These are phyloP conservation scores for Ascochyta lentis DNA, from an alignment of 2,329 filamentous ascomycete genomes.

Conservation along the genomic window DNA sequence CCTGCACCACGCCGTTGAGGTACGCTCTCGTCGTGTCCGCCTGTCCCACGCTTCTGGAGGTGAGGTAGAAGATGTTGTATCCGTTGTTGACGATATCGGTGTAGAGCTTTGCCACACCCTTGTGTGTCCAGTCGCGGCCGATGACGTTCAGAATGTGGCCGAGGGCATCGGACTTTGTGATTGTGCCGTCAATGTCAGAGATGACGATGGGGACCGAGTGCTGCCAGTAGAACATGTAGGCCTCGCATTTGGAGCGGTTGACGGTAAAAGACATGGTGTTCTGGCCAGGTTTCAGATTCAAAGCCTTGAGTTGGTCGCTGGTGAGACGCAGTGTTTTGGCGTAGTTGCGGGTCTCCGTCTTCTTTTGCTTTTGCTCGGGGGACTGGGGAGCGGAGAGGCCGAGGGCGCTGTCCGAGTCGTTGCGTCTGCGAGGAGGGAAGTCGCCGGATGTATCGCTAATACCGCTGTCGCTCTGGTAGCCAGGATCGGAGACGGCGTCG, in stretches of 20 bases:
- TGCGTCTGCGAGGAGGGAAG: slow-evolving; percentile 62
- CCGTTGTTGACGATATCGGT: slow-evolving; percentile 94
- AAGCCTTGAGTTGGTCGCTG: slow-evolving; percentile 88
- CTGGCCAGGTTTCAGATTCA: slow-evolving; percentile 81
- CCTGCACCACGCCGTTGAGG: slow-evolving; percentile 86
- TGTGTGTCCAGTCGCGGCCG: slow-evolving; percentile 96
- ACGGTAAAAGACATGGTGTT: slow-evolving; percentile 97
- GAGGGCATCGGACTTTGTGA: slow-evolving; percentile 94
- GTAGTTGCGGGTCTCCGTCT: slow-evolving; percentile 82
- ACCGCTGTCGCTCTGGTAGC: slow-evolving; percentile 89
- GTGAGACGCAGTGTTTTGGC: slow-evolving; percentile 95
- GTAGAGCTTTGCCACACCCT: slow-evolving; percentile 95
- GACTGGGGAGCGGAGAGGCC: slow-evolving; percentile 67
- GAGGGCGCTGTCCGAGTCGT: slow-evolving; percentile 74
- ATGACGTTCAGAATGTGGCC: slow-evolving; percentile 97
- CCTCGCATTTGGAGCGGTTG: slow-evolving; percentile 89
- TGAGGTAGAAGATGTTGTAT: slow-evolving; percentile 99
- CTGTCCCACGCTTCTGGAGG: slow-evolving; percentile 90
- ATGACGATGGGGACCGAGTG: slow-evolving; percentile 93
- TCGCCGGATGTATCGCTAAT: slow-evolving; percentile 65
- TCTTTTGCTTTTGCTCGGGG: slow-evolving; percentile 51
- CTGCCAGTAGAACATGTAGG: slow-evolving; percentile 93
- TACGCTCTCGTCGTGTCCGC: slow-evolving; percentile 91
- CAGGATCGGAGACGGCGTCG: slow-evolving; percentile 88
- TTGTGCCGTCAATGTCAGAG: slow-evolving; percentile 97